A percentile compares a stretch with the other conserved stretches of the same genome.
phyloP scores from a whole-genome alignment of 306 rosid species.

The Corylus americana region DNA sequence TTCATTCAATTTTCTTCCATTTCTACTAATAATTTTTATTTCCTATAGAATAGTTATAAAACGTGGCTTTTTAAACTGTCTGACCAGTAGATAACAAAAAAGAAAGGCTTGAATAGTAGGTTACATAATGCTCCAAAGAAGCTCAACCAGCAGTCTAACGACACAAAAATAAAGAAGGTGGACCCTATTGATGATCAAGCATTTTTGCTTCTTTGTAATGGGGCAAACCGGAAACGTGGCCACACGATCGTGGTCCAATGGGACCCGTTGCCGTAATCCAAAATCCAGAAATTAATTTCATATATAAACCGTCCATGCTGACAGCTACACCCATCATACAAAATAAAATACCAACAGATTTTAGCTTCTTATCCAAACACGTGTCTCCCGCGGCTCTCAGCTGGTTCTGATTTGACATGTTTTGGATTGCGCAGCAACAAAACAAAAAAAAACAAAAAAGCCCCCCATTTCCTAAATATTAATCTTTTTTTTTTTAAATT shows the following conservation, averaged over 20 bases:
- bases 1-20: too few relatives aligned
- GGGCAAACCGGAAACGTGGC: neutral
- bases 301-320: neutral
- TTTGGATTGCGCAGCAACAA: too few relatives aligned
- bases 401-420: too few relatives aligned
- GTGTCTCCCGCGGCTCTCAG: neutral
- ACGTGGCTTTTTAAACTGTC: neutral
- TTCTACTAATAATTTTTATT: too few relatives aligned
- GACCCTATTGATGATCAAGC: neutral
- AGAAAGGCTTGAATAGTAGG: neutral
- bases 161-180: neutral
- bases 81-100: neutral
- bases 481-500: too few relatives aligned
- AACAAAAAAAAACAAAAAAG: too few relatives aligned
- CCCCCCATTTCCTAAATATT: too few relatives aligned
- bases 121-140: neutral
- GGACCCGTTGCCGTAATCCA: neutral
- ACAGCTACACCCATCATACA: neutral
- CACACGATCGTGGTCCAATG: neutral
- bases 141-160: neutral
- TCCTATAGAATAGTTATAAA: too few relatives aligned
- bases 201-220: neutral
- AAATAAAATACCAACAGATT: neutral
- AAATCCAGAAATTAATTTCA: neutral
- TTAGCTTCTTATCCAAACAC: neutral